Evolutionary conservation across 441 rosid genomes (phyloP).

Genomic region (Pelargonium myrrhifolium): DNA sequence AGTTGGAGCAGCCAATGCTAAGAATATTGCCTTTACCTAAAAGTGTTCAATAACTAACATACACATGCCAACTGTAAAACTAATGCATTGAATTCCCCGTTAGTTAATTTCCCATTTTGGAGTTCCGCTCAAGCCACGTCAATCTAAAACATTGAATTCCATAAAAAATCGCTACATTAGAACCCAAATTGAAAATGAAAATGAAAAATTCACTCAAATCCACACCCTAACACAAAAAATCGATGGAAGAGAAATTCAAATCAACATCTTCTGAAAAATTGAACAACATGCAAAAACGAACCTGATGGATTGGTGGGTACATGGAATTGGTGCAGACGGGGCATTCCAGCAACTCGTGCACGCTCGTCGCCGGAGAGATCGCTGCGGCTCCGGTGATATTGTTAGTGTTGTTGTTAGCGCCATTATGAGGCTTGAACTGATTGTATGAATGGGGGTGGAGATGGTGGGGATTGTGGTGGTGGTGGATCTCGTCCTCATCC

Average conservation of each 20-base stretch:
- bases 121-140: too few species aligned
- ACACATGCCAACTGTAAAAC: too few species aligned
- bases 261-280: neutral
- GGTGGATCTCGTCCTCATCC: constrained; percentile 61
- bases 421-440: constrained; percentile 41
- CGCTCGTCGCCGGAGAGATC: constrained; percentile 54
- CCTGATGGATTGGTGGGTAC: constrained; percentile 40
- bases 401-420: constrained; percentile 23
- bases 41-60: neutral
- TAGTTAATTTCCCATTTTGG: too few species aligned
- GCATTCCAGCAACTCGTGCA: constrained; percentile 31
- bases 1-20: too few species aligned
- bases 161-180: neutral
- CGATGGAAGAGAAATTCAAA: neutral
- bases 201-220: neutral
- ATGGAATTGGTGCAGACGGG: constrained; percentile 31
- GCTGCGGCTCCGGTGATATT: constrained; percentile 40
- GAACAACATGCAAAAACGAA: constrained; percentile 13
- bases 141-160: too few species aligned
- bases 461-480: constrained; percentile 26
- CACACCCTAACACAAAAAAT: neutral
- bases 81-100: neutral
- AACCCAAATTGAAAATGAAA: too few species aligned
- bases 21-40: neutral
- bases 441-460: constrained; percentile 21